phyloP scores from a whole-genome alignment of 2,329 filamentous ascomycete species.

The Trichoderma semiorbis region DNA sequence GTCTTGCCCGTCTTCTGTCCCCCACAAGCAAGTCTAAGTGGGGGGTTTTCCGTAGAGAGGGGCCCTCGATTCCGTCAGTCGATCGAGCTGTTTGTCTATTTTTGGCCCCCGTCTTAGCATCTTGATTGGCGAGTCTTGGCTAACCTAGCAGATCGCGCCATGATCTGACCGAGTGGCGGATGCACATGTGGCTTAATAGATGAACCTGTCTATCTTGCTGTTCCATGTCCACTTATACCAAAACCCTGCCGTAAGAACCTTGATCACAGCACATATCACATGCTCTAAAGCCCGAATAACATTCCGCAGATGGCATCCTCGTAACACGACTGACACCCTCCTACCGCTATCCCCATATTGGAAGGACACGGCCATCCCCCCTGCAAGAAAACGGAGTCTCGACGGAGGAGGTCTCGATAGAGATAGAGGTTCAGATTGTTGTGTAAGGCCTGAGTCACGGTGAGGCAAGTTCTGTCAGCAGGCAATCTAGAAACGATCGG shows the following conservation, averaged over 20 bases:
- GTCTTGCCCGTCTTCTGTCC: neutral
- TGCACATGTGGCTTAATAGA: neutral
- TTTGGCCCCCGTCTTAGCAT: neutral
- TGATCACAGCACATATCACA: neutral
- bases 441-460: neutral
- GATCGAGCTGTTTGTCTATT: neutral
- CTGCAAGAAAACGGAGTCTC: too few relatives aligned
- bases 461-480: neutral
- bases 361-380: neutral
- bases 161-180: neutral
- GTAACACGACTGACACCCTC: neutral
- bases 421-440: neutral
- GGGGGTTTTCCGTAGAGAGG: neutral
- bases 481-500: neutral
- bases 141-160: neutral
- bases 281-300: neutral
- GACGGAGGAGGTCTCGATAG: neutral
- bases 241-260: neutral
- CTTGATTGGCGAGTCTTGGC: neutral
- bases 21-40: neutral
- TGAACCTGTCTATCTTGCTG: neutral
- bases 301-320: neutral
- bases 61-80: neutral
- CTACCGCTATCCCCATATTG: neutral
- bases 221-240: neutral